Conservation (phyloP, 495 filamentous ascomycete species). For the Margaritispora aquatica region DNA sequence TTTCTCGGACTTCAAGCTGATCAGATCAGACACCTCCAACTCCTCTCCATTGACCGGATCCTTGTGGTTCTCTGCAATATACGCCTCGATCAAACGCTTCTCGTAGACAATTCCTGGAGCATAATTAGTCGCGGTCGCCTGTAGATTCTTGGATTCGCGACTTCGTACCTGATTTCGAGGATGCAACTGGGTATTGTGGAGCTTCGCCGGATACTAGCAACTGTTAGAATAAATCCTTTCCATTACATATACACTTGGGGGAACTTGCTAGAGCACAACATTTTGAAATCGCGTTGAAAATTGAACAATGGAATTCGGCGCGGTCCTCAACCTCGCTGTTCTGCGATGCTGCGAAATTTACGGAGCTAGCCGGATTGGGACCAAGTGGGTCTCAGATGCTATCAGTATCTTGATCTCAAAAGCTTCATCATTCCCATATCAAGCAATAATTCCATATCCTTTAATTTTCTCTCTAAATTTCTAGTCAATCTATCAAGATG, state of each 20-base stretch:
- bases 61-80: constrained; percentile 88
- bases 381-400: not conserved
- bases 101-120: constrained; percentile 78
- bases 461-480: not conserved
- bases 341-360: constrained; percentile 2
- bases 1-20: constrained; percentile 77
- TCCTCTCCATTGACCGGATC: constrained; percentile 91
- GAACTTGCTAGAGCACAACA: constrained; percentile 73
- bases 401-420: not conserved
- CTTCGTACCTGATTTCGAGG: constrained; percentile 78
- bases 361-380: constrained; percentile 6
- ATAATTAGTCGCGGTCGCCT: constrained; percentile 25
- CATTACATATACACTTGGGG: not conserved
- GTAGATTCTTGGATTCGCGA: constrained; percentile 17
- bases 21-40: constrained; percentile 75
- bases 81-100: constrained; percentile 89
- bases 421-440: not conserved
- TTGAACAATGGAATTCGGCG: constrained; percentile 14
- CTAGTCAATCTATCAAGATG: constrained; percentile 12
- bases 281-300: constrained; percentile 30
- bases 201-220: constrained; percentile 88
- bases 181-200: constrained; percentile 90
- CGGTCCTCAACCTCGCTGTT: constrained; percentile 3
- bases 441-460: not conserved
- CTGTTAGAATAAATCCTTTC: constrained; percentile 22